Percentiles rank a stretch among this genome's conserved stretches.
Evolutionary conservation across 2,329 filamentous ascomycete species (phyloP).

Genomic region (Pseudonectria buxi): DNA sequence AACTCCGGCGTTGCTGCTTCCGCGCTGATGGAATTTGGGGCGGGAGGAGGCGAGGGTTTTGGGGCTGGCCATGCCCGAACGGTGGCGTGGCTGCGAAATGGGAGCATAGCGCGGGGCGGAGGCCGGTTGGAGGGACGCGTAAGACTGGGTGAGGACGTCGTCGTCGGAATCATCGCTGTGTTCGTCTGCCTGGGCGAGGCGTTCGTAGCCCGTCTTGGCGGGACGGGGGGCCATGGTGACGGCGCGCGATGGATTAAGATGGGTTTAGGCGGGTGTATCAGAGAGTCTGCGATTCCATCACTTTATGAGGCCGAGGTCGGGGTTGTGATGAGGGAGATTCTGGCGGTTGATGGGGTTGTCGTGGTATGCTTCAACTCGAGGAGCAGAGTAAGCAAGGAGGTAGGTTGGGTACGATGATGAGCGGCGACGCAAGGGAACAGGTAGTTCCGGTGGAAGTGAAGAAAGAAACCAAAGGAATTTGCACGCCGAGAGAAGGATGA

Average conservation of each 20-base stretch:
- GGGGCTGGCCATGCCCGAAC: slow-evolving; percentile 53
- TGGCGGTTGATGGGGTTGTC: slow-evolving; percentile 12
- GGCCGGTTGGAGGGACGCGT: slow-evolving; percentile 49
- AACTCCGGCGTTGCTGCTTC: slow-evolving; percentile 74
- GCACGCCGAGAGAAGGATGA: too few relatives aligned
- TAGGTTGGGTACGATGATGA: neutral
- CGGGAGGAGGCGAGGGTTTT: slow-evolving; percentile 32
- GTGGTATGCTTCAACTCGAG: neutral
- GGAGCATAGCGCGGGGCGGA: slow-evolving; percentile 59
- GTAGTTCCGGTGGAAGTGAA: too few relatives aligned
- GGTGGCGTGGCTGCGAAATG: slow-evolving; percentile 53
- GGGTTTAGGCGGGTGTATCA: neutral
- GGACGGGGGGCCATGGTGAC: slow-evolving; percentile 59
- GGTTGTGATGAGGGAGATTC: slow-evolving; percentile 4
- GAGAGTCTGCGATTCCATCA: neutral
- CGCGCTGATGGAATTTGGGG: slow-evolving; percentile 39
- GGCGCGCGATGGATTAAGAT: neutral
- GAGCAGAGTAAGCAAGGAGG: neutral
- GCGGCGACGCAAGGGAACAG: too few relatives aligned
- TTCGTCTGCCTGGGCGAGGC: slow-evolving; percentile 74
- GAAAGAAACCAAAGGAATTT: too few relatives aligned
- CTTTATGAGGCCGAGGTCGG: too few relatives aligned
- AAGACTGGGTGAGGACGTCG: slow-evolving; percentile 48
- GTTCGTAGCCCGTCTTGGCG: slow-evolving; percentile 76
- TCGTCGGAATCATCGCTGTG: slow-evolving; percentile 66